Base-by-base conservation (phyloP, 352 stramenopile species). In the Globisporangium viniferum region DNA sequence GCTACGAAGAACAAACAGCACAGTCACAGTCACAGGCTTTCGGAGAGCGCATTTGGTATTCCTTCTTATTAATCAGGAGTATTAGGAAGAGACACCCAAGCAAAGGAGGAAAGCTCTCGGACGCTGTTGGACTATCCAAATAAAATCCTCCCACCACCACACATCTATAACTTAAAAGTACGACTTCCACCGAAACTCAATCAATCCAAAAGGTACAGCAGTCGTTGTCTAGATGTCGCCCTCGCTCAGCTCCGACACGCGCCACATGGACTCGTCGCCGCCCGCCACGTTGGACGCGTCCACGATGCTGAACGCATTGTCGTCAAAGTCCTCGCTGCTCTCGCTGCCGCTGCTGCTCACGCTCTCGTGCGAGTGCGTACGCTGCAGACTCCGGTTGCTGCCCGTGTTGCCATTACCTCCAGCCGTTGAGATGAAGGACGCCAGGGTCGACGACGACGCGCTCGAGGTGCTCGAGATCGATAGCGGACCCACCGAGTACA, bases 171-270 rank as follows among this genome's bases (percentile, higher is more conserved):
- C 54, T 44, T 57, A 56, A 22, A 41, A 66, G 6, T 5, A 56
- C 12, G 14, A 20, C 55, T 27, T 27, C 10, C 55, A 39, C 35
- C 35, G 12, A 39, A 39, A 39, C 35, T 3, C n/a, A 39, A 24
- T 10, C 55, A 24, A 24, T 24, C 24, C 33, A 22, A 35, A 48
- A 24, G 24, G 24, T 24, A 24, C 24, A 24, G 7, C 14, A 58
- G 29, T 8, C 15, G 53, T 2, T 29, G n/a, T 49, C 22, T 76
- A 84, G 58, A 81, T 77, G 57, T 83, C 73, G 46, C 72, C 74
- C 39, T 83, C 75, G 31, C 71, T 85, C n/a, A 79, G 63, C 66
- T 81, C 71, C 15, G 78, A 85, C 39, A 58, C 59, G 27, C 76
- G 71, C 35, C 68, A 56, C 22, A 70, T 55, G 15, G 69, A 71